A percentile compares a stretch with the other conserved stretches of the same genome.
Evolutionary conservation across 2,329 filamentous ascomycete genomes (phyloP).

Genomic region (Calonectria ilicicola): DNA sequence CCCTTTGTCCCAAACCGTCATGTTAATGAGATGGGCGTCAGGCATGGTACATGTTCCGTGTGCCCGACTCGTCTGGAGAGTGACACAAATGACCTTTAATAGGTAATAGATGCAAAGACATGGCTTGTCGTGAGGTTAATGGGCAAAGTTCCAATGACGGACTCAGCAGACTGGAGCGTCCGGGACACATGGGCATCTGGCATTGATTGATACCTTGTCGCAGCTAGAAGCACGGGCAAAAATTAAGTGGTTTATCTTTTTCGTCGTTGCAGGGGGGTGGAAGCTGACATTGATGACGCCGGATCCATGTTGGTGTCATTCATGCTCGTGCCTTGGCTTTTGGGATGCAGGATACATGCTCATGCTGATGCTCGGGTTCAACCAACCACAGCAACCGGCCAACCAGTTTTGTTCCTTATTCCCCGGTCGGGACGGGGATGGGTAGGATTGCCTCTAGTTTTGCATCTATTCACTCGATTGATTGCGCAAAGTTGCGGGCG

Average conservation of each 20-base stretch:
- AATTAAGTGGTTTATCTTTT: conserved; percentile 10
- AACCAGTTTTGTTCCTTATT: conserved; percentile 7
- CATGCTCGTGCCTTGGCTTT: conserved; percentile 9
- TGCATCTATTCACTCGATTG: conserved; percentile 12
- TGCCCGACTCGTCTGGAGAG: conserved; percentile 16
- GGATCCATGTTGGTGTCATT: conserved; percentile 18
- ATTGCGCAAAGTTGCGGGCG: conserved; percentile 2
- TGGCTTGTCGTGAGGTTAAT: conserved; percentile 12
- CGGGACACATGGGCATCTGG: conserved; percentile 7
- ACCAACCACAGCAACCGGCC: conserved; percentile 8
- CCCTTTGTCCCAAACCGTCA: conserved; percentile 10
- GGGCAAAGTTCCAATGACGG: conserved; percentile 15
- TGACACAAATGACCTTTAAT: conserved; percentile 13
- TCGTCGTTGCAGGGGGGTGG: background rate
- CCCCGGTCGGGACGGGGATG: conserved; percentile 7
- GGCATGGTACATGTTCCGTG: conserved; percentile 11
- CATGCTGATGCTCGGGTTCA: background rate
- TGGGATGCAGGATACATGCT: conserved; percentile 1
- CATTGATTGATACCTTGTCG: conserved; percentile 15
- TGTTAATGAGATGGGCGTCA: background rate
- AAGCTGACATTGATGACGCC: conserved; percentile 23
- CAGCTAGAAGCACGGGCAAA: background rate
- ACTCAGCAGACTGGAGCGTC: conserved; percentile 2
- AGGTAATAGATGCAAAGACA: conserved; percentile 10
- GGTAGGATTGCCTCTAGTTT: conserved; percentile 4